Base-by-base conservation (phyloP, 495 filamentous ascomycete species). In the Neurospora africana region DNA sequence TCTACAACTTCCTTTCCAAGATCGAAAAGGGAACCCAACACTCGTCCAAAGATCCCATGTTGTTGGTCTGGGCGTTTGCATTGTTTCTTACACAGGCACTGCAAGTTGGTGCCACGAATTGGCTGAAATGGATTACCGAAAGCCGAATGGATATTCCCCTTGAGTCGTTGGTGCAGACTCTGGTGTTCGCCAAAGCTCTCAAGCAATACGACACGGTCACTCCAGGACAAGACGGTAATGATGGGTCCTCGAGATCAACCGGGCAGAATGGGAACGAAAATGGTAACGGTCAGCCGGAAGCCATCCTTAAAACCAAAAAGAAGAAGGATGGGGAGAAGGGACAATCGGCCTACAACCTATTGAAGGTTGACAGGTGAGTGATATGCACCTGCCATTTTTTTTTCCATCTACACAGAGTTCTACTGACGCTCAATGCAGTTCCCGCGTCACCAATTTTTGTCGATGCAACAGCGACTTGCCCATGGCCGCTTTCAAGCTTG, bases 111-210 rank as follows among this genome's bases (percentile, higher is more conserved):
- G 76, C 88, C 47, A 88, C 87, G 71, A 81, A 85, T 7, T 88
- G 86, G 85, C 74, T 87, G 11, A 84, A 80, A 76, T 92, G 90
- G 90, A 76, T 88, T 41, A 86, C 86, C 5, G 88, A 83, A 69
- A 87, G 87, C 9, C 83, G 84, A 30, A 74, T 92, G 4, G 86
- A 86, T 36, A 82, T 89, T 36, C 89, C 88, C 0, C 81, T 91
- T 11, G 84, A 86, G 53, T 83, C 85, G 8, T 86, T 91, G 65
- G 75, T 92, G 19, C 89, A 89, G 7, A 87, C 88, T 2, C 75
- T 90, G n/a, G 85, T 92, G 7, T 92, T 92, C 70, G 82, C 84
- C 44, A 93, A 93, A 74, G 84, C 89, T 1, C 87, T 91, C 82
- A 85, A 86, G 21, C 85, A 88, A 61, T 92, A 92, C 72, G 90